Evolutionary conservation across 2,329 filamentous ascomycete genomes (phyloP), one percentile per base, ranked within the genome.

Genomic region (Aspergillus ustus): DNA sequence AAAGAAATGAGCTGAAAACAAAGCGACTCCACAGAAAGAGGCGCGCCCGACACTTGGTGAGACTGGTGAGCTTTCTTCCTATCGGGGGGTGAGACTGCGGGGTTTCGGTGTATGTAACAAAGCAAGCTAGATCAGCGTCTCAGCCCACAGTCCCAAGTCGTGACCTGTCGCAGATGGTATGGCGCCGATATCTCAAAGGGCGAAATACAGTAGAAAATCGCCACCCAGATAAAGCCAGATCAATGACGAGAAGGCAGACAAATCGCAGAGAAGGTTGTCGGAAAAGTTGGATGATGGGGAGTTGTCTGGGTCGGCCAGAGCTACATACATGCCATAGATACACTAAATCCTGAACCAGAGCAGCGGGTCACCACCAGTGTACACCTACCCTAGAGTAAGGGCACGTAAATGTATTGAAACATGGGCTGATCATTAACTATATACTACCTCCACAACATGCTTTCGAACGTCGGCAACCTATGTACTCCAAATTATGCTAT

Each of bases 11-110:
- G 34, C 34, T 40, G 34, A 15, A 15, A 15, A 40, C 11, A 40
- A 40, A 40, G 34, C 9, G 34, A 40, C 34, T 15, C 13, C 11
- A 11, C 34, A 15, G 34, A 40, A 40, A 40, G 34, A 13, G 11
- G 34, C 34, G 34, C 15, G 34, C 34, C 34, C 34, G 34, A 11
- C 34, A 9, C 8, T 40, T 40, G 34, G 34, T 40, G 34, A 40
- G 34, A 40, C 34, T 40, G 11, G 13, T 6, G 34, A 40, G 34
- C 34, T 40, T 40, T 40, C 34, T 40, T 40, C 31, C 34, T 54
- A 54, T 54, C 37, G 28, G 54, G 22, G 4, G 19, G 28, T 29
- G 43, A 44, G 51, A 59, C 44, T 54, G 57, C 57, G 57, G 57
- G 57, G 57, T 50, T 52, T n/a, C 28, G 51, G 31, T 49, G 57